phyloP scores from a whole-genome alignment of 495 filamentous ascomycete species.

The Lepraria neglecta region DNA sequence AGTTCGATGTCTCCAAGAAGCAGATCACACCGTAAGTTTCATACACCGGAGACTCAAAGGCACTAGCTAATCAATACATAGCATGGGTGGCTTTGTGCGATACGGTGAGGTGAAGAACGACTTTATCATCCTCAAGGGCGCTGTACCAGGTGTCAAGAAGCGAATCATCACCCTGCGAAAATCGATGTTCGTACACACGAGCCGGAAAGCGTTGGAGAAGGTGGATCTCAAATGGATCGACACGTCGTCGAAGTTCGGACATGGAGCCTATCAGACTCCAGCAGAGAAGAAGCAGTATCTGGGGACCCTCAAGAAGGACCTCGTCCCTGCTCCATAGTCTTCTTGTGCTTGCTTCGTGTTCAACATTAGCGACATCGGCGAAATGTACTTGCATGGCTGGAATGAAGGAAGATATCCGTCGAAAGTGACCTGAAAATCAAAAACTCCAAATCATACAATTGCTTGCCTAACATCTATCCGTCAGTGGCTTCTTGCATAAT shows the following conservation, averaged over 20 bases:
- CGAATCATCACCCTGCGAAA: constrained; percentile 98
- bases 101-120: constrained; percentile 99
- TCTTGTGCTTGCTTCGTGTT: constrained; percentile 23
- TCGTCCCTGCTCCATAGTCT: constrained; percentile 61
- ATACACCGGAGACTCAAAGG: neutral
- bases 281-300: constrained; percentile 94
- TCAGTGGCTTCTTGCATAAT: neutral
- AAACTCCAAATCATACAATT: neutral
- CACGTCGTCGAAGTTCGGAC: constrained; percentile 99
- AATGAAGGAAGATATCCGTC: neutral
- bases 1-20: constrained; percentile 98
- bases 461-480: neutral
- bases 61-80: constrained; percentile 41
- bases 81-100: constrained; percentile 96
- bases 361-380: neutral
- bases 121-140: constrained; percentile 97
- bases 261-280: constrained; percentile 97
- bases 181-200: constrained; percentile 97
- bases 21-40: constrained; percentile 91
- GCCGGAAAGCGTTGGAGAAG: constrained; percentile 92
- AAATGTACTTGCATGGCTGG: constrained; percentile 11
- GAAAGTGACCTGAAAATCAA: neutral
- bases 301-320: constrained; percentile 99
- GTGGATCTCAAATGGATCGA: constrained; percentile 99
- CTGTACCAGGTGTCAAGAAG: constrained; percentile 98